These are phyloP conservation scores for Bretschneidera sinensis DNA, from an alignment of 345 rosid genomes.

Conservation along the genomic window DNA sequence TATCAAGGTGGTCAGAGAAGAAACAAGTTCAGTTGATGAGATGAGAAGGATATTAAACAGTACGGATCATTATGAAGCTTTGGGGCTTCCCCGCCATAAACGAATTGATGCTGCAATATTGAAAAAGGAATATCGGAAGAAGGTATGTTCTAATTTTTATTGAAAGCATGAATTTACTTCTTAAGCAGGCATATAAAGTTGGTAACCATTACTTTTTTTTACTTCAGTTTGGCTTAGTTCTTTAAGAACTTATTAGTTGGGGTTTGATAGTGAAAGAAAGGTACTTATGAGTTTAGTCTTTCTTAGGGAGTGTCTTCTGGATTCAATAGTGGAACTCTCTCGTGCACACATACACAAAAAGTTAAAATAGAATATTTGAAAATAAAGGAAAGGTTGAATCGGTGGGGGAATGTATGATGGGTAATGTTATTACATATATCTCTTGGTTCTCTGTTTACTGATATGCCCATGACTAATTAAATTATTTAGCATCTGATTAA, in stretches of 20 bases:
- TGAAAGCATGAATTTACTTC: slow-evolving; percentile 1
- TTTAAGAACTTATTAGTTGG: too few species aligned
- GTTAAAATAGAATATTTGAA: neutral
- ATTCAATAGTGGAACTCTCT: neutral
- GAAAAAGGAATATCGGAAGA: slow-evolving; percentile 88
- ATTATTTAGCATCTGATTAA: too few species aligned
- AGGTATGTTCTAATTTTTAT: slow-evolving; percentile 38
- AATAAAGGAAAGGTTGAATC: too few species aligned
- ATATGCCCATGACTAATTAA: too few species aligned
- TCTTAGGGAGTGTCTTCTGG: too few species aligned
- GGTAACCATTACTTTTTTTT: too few species aligned
- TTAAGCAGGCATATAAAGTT: neutral
- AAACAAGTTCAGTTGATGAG: slow-evolving; percentile 57
- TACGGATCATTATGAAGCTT: slow-evolving; percentile 73
- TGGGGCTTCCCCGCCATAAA: slow-evolving; percentile 71
- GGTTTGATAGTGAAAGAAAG: too few species aligned
- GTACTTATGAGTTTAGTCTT: too few species aligned
- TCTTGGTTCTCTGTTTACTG: too few species aligned
- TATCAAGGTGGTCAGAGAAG: slow-evolving; percentile 49
- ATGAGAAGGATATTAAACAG: slow-evolving; percentile 82
- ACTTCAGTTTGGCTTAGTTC: too few species aligned
- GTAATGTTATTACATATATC: too few species aligned
- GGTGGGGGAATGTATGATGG: too few species aligned
- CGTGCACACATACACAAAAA: neutral
- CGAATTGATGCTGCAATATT: slow-evolving; percentile 52